Percentiles rank a stretch among this genome's conserved stretches.
Conservation (phyloP, 768 basidiomycete genomes). For the Boletus rubroflammeus region DNA sequence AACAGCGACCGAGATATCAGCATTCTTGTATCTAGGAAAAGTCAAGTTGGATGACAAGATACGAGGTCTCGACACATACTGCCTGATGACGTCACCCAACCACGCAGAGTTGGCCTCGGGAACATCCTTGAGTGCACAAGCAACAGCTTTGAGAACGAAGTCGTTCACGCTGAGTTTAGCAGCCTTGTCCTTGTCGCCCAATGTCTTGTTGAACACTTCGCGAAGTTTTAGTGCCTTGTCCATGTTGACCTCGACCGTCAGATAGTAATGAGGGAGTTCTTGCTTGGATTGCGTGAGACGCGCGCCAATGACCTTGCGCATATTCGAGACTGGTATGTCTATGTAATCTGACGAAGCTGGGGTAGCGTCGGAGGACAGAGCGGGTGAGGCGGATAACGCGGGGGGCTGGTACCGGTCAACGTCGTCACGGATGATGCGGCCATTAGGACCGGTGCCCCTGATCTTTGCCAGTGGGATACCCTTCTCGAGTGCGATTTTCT, state of each 20-base stretch:
- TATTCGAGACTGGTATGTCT: constrained; percentile 88
- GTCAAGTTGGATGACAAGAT: neutral
- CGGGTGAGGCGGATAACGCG: constrained; percentile 40
- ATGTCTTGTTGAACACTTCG: constrained; percentile 90
- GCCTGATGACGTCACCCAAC: constrained; percentile 93
- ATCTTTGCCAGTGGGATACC: constrained; percentile 88
- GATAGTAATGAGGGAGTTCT: constrained; percentile 94
- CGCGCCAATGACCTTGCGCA: constrained; percentile 89
- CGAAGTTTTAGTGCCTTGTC: constrained; percentile 92
- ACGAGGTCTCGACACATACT: constrained; percentile 49
- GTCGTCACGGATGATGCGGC: constrained; percentile 92
- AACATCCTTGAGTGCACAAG: constrained; percentile 88
- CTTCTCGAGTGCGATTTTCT: constrained; percentile 92
- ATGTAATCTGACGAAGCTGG: constrained; percentile 70
- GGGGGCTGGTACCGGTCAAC: constrained; percentile 82
- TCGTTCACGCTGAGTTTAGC: constrained; percentile 97
- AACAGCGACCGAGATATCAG: constrained; percentile 95
- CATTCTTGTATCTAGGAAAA: constrained; percentile 78
- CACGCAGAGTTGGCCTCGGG: constrained; percentile 98
- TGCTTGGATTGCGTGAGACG: constrained; percentile 93
- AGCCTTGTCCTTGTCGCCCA: constrained; percentile 82
- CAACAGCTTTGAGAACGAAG: constrained; percentile 93
- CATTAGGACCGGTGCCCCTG: constrained; percentile 91
- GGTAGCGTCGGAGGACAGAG: constrained; percentile 43
- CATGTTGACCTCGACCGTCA: constrained; percentile 95